These are phyloP conservation scores for Cucumis sativus DNA, from an alignment of 306 rosid genomes.

Conservation along the genomic window DNA sequence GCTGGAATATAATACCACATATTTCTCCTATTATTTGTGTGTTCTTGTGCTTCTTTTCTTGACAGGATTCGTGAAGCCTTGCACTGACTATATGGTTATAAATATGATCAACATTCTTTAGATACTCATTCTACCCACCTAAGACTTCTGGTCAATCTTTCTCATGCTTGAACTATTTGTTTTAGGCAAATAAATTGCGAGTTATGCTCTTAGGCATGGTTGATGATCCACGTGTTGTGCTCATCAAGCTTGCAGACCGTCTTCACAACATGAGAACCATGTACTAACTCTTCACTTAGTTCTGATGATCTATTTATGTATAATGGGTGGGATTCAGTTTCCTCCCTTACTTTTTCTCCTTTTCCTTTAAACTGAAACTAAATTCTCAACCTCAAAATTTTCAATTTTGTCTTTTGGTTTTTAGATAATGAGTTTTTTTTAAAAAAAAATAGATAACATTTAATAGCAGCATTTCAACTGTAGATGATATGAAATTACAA, in stretches of 20 bases:
- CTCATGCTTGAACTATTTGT: constrained; percentile 26
- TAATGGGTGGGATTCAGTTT: constrained; percentile 8
- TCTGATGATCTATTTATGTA: not conserved
- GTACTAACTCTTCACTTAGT: constrained; percentile 34
- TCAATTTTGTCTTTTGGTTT: constrained; percentile 1
- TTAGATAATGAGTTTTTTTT: not conserved
- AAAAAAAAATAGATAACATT: not conserved
- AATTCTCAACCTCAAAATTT: not conserved
- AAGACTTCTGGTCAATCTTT: constrained; percentile 21
- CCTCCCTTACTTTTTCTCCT: not conserved
- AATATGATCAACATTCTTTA: not conserved
- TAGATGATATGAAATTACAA: constrained; percentile 1
- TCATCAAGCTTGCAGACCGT: constrained; percentile 98
- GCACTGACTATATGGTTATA: not conserved
- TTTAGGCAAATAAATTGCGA: constrained; percentile 75
- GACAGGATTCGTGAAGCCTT: too few relatives aligned
- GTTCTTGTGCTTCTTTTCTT: too few relatives aligned
- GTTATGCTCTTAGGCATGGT: constrained; percentile 99
- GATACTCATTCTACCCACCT: not conserved
- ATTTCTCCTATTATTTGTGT: too few relatives aligned
- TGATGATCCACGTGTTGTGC: constrained; percentile 97
- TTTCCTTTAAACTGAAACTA: not conserved
- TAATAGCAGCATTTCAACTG: not conserved
- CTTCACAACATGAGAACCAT: constrained; percentile 99
- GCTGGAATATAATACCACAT: too few relatives aligned